phyloP scores from a whole-genome alignment of 108 stramenopile genomes.

The Mediolabrus comicus region DNA sequence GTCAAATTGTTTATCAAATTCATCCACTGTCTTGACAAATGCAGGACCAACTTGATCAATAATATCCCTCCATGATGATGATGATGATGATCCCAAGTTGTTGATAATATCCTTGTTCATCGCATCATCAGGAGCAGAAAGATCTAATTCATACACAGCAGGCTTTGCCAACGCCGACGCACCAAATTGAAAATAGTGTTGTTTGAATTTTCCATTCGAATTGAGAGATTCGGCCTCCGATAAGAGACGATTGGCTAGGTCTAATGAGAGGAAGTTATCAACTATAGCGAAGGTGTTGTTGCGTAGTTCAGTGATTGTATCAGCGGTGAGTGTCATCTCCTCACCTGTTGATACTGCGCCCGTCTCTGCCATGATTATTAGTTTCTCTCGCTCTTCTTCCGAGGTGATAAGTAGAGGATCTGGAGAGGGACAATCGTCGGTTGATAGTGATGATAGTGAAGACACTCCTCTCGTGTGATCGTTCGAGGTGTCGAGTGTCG shows the following conservation, averaged over 20 bases:
- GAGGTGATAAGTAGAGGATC: no score
- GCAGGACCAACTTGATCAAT: constrained; percentile 13
- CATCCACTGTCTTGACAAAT: constrained; percentile 19
- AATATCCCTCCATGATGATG: constrained; percentile 20
- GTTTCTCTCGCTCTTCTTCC: no score
- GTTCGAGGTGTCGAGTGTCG: no score
- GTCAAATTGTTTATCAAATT: constrained; percentile 11
- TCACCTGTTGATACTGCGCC: no score
- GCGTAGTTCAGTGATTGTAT: constrained; percentile 7
- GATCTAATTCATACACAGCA: constrained; percentile 29
- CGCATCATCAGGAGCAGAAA: background rate
- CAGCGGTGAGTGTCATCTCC: constrained; percentile 5
- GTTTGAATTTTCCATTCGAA: constrained; percentile 9
- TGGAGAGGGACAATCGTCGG: no score
- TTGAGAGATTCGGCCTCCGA: constrained; percentile 14
- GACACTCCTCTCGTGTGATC: no score
- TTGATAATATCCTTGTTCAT: background rate
- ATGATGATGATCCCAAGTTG: constrained; percentile 15
- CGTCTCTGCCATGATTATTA: background rate
- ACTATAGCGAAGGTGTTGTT: constrained; percentile 8
- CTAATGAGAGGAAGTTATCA: constrained; percentile 15
- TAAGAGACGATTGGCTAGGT: constrained; percentile 15
- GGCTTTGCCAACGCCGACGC: constrained; percentile 22
- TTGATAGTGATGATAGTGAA: background rate
- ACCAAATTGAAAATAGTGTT: constrained; percentile 36